phyloP scores from a whole-genome alignment of 78 protist species.

The Planoprotostelium fungivorum region DNA sequence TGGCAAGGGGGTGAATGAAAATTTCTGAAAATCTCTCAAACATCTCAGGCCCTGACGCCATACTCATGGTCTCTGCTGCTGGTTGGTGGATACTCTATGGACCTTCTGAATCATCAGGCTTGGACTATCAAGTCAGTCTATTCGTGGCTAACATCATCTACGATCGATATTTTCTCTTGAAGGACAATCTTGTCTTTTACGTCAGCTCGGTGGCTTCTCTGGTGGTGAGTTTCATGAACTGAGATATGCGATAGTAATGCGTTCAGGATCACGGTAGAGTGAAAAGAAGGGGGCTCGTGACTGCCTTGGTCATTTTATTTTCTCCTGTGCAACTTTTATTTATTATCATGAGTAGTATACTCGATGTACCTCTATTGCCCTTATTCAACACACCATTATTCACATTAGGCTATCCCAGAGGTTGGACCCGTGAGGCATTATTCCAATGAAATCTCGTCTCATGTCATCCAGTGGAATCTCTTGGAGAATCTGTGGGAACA shows the following conservation, averaged over 20 bases:
- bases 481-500: no score
- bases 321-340: neutral
- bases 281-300: neutral
- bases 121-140: neutral
- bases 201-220: neutral
- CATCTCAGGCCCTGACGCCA: neutral
- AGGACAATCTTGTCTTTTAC: neutral
- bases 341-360: no score
- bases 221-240: neutral
- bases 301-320: neutral
- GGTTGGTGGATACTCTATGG: neutral
- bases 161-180: neutral
- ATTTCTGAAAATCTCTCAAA: neutral
- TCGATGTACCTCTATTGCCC: no score
- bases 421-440: no score
- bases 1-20: neutral
- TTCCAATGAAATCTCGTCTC: no score
- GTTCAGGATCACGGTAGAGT: neutral
- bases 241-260: neutral
- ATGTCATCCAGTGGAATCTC: no score
- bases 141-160: neutral
- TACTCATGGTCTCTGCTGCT: neutral
- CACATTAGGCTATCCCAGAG: no score
- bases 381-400: no score
- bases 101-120: neutral